phyloP scores from a whole-genome alignment of 139 green algal genomes.

The Nannochloris sp. region DNA sequence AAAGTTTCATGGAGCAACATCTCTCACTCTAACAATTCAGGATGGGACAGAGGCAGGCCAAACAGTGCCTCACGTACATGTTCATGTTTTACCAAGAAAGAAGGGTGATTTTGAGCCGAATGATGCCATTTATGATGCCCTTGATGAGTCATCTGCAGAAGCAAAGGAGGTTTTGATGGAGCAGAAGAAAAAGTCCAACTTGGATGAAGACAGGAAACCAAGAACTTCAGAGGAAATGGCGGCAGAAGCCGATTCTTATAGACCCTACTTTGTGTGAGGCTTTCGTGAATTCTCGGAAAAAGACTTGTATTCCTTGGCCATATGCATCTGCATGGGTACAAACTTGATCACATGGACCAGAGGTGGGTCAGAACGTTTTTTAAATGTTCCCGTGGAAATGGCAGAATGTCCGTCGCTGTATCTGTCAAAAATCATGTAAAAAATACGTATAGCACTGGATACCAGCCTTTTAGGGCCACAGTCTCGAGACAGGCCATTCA shows the following conservation, averaged over 20 bases:
- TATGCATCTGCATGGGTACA: too few species aligned
- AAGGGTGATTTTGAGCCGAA: slow-evolving; percentile 82
- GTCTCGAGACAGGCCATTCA: too few species aligned
- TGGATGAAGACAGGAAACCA: slow-evolving; percentile 61
- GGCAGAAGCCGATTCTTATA: slow-evolving; percentile 57
- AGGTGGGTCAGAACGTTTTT: too few species aligned
- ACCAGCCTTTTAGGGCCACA: too few species aligned
- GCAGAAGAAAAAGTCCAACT: slow-evolving; percentile 44
- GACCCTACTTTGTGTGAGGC: not conserved
- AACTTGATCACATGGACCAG: too few species aligned
- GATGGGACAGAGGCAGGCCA: slow-evolving; percentile 73
- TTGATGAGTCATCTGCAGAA: slow-evolving; percentile 37
- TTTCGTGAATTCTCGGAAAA: not conserved
- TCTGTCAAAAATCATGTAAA: too few species aligned
- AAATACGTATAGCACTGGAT: too few species aligned
- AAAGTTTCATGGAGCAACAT: slow-evolving; percentile 44
- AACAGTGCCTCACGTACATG: slow-evolving; percentile 92
- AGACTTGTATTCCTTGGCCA: too few species aligned
- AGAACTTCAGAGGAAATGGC: slow-evolving; percentile 73
- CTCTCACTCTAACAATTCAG: slow-evolving; percentile 80
- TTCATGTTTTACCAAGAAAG: slow-evolving; percentile 87
- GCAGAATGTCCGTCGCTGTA: too few species aligned
- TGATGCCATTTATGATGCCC: slow-evolving; percentile 81
- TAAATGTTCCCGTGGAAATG: too few species aligned
- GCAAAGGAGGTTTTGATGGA: not conserved